Conservation (phyloP, 192 early-diverging fungal species). For the Podila verticillata region DNA sequence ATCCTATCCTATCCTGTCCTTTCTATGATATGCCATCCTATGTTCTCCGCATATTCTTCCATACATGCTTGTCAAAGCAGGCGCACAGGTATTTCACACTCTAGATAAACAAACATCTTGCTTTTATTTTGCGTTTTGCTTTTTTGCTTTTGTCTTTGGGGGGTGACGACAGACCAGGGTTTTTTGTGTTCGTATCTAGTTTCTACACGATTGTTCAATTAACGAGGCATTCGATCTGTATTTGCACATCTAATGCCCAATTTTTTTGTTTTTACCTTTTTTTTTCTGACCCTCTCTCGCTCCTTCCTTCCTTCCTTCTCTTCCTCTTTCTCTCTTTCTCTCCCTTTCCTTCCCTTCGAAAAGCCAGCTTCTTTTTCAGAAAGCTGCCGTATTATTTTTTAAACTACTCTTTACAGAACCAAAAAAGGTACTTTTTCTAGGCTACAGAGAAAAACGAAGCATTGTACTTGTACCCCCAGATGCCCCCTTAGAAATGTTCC, state of each 20-base stretch:
- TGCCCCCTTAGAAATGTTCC: not conserved
- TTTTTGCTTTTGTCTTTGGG: slow-evolving; percentile 37
- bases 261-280: slow-evolving; percentile 6
- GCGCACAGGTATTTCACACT: not conserved
- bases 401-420: no score
- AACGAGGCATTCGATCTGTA: not conserved
- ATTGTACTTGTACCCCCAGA: no score
- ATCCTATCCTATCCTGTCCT: not conserved
- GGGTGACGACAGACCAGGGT: not conserved
- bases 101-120: not conserved
- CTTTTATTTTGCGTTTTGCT: not conserved
- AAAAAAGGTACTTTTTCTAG: no score
- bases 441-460: no score
- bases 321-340: slow-evolving; percentile 5
- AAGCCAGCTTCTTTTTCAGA: no score
- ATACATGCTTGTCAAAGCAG: not conserved
- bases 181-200: not conserved
- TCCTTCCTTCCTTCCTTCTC: no score
- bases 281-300: slow-evolving; percentile 11
- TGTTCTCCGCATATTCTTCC: not conserved
- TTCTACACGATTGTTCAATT: not conserved
- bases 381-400: no score
- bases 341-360: slow-evolving; percentile 19
- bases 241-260: slow-evolving; percentile 1
- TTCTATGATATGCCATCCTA: not conserved